Evolutionary conservation across 805 yeast genomes (phyloP).

Genomic region (Candida krabiensis): DNA sequence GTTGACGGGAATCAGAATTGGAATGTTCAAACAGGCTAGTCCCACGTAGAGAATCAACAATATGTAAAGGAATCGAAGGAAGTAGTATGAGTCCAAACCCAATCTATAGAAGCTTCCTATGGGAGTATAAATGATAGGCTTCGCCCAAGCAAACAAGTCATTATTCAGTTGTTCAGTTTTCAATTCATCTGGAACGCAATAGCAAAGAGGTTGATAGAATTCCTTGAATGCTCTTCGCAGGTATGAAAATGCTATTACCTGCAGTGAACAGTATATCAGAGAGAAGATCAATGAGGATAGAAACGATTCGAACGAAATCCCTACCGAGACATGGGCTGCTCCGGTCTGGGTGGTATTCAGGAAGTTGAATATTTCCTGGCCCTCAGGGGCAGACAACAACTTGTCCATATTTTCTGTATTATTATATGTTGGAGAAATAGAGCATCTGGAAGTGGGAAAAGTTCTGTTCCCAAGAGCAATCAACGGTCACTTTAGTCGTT

Average conservation of each 20-base stretch:
- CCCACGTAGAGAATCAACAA: constrained; percentile 50
- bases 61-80: constrained; percentile 58
- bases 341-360: constrained; percentile 23
- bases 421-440: no score
- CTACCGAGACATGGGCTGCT: constrained; percentile 37
- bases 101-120: constrained; percentile 45
- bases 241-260: constrained; percentile 43
- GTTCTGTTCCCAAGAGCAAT: no score
- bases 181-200: constrained; percentile 40
- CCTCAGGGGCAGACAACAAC: constrained; percentile 6
- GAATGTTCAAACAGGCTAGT: constrained; percentile 53
- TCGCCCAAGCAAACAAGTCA: constrained; percentile 58
- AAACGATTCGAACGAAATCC: constrained; percentile 56
- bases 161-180: constrained; percentile 39
- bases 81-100: constrained; percentile 77
- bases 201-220: constrained; percentile 58
- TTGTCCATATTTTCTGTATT: constrained; percentile 2
- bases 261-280: constrained; percentile 50
- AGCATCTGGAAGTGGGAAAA: no score
- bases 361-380: constrained; percentile 19
- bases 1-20: constrained; percentile 67
- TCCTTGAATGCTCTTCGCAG: constrained; percentile 35
- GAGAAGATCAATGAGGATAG: constrained; percentile 57
- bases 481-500: no score
- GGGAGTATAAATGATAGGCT: constrained; percentile 36